Percentiles rank a stretch among this genome's conserved stretches.
Conservation (phyloP, 371 early-diverging fungal genomes). For the Fennellomyces sp. region DNA sequence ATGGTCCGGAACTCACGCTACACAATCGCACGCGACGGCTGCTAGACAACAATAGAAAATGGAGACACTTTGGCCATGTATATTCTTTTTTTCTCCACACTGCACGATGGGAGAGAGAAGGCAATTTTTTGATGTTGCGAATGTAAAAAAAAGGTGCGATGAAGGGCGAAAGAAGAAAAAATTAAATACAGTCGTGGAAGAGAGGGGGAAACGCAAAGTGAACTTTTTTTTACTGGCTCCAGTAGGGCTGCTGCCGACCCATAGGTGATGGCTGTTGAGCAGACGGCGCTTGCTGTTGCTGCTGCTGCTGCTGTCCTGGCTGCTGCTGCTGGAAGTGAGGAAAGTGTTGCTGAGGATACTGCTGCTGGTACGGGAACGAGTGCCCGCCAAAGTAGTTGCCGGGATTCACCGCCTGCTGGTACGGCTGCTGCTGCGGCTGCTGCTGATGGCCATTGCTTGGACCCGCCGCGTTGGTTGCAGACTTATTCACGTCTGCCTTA, state of each 20-base stretch:
- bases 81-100: too few relatives aligned
- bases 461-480: background rate
- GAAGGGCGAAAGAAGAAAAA: background rate
- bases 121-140: background rate
- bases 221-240: constrained; percentile 24
- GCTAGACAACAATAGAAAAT: too few relatives aligned
- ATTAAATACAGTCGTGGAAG: background rate
- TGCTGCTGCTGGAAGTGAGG: constrained; percentile 15
- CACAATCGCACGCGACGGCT: too few relatives aligned
- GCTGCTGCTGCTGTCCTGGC: constrained; percentile 8
- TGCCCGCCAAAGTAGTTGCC: constrained; percentile 19
- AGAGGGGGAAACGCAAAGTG: background rate
- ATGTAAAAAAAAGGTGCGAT: background rate
- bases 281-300: constrained; percentile 8
- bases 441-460: constrained; percentile 1
- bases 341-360: constrained; percentile 13
- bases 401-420: constrained; percentile 4
- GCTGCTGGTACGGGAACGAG: constrained; percentile 15
- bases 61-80: too few relatives aligned
- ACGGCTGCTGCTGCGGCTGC: constrained; percentile 5
- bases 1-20: too few relatives aligned
- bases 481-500: constrained; percentile 4
- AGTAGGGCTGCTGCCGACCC: constrained; percentile 27
- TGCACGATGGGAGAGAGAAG: too few relatives aligned
- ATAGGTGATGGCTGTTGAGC: constrained; percentile 19